phyloP scores from a whole-genome alignment of 116 monocot species.

The Thalassia testudinum region DNA sequence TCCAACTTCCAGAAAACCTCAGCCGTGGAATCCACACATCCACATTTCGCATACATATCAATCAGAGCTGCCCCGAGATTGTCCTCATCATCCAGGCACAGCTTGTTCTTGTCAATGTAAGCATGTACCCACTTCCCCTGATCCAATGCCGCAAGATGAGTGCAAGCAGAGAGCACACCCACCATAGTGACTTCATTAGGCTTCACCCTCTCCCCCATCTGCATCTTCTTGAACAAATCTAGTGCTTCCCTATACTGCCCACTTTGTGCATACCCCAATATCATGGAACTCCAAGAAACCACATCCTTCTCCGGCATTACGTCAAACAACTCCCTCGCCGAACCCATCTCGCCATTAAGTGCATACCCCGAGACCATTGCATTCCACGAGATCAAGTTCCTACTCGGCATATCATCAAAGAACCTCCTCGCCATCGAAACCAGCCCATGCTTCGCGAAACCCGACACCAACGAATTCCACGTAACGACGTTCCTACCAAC shows the following conservation, averaged over 20 bases:
- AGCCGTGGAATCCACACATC: conserved; percentile 9
- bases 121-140: conserved; percentile 32
- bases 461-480: conserved; percentile 28
- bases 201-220: conserved; percentile 2
- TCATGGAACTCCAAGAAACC: conserved; percentile 36
- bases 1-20: conserved; percentile 31
- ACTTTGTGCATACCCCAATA: conserved; percentile 18
- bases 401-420: conserved; percentile 25
- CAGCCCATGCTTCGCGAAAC: conserved; percentile 18
- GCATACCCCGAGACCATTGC: conserved; percentile 29
- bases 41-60: conserved; percentile 39
- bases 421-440: conserved; percentile 14
- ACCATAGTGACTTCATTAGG: conserved; percentile 29
- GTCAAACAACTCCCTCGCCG: conserved; percentile 24
- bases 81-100: conserved; percentile 18
- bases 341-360: conserved; percentile 15
- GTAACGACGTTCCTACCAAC: conserved; percentile 22
- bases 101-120: conserved; percentile 19
- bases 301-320: conserved; percentile 28
- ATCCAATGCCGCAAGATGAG: conserved; percentile 20
- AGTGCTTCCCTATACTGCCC: conserved; percentile 12
- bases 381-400: conserved; percentile 30
- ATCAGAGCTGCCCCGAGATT: conserved; percentile 26
- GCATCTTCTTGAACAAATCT: conserved; percentile 26
- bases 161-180: conserved; percentile 31